Base-by-base conservation (phyloP, 1,284 basidiomycete species). In the Cutaneotrichosporon cutaneum region DNA sequence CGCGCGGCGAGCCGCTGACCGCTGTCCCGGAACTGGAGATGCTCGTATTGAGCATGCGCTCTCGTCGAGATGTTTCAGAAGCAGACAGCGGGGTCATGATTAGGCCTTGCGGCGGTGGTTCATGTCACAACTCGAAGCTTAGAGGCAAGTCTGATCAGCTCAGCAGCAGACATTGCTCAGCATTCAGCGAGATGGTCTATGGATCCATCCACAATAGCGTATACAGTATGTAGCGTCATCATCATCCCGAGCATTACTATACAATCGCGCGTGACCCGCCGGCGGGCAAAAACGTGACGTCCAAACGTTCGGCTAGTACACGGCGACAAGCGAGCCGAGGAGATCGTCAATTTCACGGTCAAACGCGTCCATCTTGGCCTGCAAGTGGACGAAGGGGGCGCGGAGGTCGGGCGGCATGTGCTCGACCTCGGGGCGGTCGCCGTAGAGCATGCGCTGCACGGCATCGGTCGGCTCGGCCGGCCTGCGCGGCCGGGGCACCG, bases 301-400 rank as follows among this genome's bases (percentile, higher is more conserved):
- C 9, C n/a, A 21, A n/a, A 30, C n/a, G 51, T 26, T 27, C 21
- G n/a, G 18, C 35, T 56, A 62, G 48, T 56, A 54, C 7, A 54
- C 61, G 13, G 56, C 54, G 30, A 66, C 61, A n/a, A 66, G 59
- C 33, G 61, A 47, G 24, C 64, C 62, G 24, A 81, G 65, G 80
- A 92, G 84, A 52, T 89, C 89, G 64, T 91, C 88, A 66, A 94
- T 76, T 67, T 89, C 86, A 72, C 85, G 87, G 64, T 80, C 80
- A 45, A 91, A 86, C 54, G 89, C 88, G 61, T 92, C 88, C 69
- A 94, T 74, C 67, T 87, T 85, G 70, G 85, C 86, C 74, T 89
- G 87, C 14, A 87, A 82, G 59, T 83, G 83, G 11, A 84, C 84
- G 75, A 88, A 92, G 57, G 90, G 84, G 53, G 88, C 86, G 70